Percentiles rank a stretch among this genome's conserved stretches.
These are phyloP conservation scores for Aspergillus sp. DNA, from an alignment of 2,329 filamentous ascomycete species.

Conservation along the genomic window DNA sequence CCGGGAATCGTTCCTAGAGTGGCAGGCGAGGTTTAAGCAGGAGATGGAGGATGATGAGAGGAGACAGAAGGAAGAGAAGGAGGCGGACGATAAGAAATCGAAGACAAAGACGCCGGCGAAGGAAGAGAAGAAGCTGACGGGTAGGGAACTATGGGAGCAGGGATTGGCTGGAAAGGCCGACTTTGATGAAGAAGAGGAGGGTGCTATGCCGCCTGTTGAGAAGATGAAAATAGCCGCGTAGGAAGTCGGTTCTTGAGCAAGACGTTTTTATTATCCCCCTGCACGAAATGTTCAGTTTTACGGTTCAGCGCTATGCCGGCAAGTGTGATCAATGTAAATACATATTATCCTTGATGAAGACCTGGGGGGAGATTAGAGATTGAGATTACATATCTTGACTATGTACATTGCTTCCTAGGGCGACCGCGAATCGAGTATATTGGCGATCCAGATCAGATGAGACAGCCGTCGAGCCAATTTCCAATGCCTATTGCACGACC, in stretches of 20 bases:
- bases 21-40: conserved; percentile 73
- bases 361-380: background rate
- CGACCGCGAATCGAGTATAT: background rate
- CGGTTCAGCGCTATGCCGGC: conserved; percentile 1
- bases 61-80: conserved; percentile 67
- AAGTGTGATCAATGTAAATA: background rate
- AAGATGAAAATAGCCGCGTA: conserved; percentile 69
- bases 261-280: conserved; percentile 10
- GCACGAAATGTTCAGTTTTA: background rate
- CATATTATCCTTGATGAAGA: background rate
- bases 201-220: conserved; percentile 59
- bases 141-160: conserved; percentile 75
- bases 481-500: no score
- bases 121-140: conserved; percentile 65
- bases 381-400: background rate
- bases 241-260: background rate
- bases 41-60: conserved; percentile 76
- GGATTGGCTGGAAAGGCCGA: conserved; percentile 67
- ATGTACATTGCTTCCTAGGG: background rate
- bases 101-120: conserved; percentile 73
- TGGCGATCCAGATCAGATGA: background rate
- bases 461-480: background rate
- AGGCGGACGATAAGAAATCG: conserved; percentile 78
- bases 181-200: conserved; percentile 67
- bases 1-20: conserved; percentile 78